Percentiles rank a stretch among this genome's conserved stretches.
These are phyloP conservation scores for Cryptosporidium tyzzeri DNA, from an alignment of 169 alveolate genomes.

Conservation along the genomic window DNA sequence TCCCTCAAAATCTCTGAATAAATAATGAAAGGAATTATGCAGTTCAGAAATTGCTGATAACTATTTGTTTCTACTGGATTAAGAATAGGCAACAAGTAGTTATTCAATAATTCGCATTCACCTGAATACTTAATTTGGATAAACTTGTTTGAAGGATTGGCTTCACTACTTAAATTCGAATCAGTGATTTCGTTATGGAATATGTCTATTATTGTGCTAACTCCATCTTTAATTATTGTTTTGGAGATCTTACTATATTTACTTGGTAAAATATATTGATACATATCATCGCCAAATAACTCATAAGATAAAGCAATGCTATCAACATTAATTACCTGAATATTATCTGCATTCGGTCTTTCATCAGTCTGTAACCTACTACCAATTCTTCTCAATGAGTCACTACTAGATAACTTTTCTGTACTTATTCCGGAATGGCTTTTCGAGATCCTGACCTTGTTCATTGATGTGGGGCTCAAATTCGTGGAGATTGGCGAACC, in stretches of 20 bases:
- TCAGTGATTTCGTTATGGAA: not conserved
- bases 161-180: not conserved
- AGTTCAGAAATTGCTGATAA: constrained; percentile 57
- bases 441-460: constrained; percentile 1
- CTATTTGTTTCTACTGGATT: constrained; percentile 57
- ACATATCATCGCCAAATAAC: not conserved
- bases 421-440: not conserved
- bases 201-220: not conserved
- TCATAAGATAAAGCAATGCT: constrained; percentile 7
- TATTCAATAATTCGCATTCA: constrained; percentile 57
- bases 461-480: constrained; percentile 58
- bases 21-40: constrained; percentile 60
- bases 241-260: constrained; percentile 27
- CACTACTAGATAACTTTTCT: not conserved
- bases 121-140: constrained; percentile 41
- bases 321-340: constrained; percentile 7
- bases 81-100: constrained; percentile 26
- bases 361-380: not conserved
- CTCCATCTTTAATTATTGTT: not conserved
- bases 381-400: constrained; percentile 12
- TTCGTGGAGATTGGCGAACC: constrained; percentile 28
- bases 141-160: constrained; percentile 30
- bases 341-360: not conserved
- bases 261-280: constrained; percentile 43
- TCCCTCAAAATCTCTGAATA: constrained; percentile 49